Evolutionary conservation across 108 stramenopile species (phyloP).

Genomic region (Cyclotella cryptica): DNA sequence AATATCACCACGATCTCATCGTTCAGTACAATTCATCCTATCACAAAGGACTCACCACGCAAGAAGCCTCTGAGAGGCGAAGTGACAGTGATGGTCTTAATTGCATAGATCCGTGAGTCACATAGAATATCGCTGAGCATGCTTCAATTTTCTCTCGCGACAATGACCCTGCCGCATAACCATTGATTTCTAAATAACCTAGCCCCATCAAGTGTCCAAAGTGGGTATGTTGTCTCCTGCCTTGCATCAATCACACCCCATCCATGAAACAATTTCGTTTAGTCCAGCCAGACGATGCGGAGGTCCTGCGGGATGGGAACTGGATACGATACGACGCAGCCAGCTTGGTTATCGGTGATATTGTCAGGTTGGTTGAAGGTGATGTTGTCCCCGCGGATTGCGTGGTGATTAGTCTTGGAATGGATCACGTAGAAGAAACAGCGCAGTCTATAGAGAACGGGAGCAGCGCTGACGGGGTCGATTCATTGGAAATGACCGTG

Average conservation of each 20-base stretch:
- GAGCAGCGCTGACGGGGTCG: neutral
- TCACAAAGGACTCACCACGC: conserved; percentile 1
- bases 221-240: conserved; percentile 83
- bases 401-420: conserved; percentile 57
- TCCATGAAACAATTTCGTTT: conserved; percentile 79
- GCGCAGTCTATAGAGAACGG: conserved; percentile 35
- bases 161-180: no score
- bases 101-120: conserved; percentile 12
- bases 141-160: neutral
- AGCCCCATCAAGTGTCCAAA: conserved; percentile 80
- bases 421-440: conserved; percentile 41
- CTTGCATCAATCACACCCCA: conserved; percentile 83
- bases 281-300: conserved; percentile 86
- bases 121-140: neutral
- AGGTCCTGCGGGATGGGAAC: conserved; percentile 71
- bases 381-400: conserved; percentile 89
- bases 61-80: conserved; percentile 10
- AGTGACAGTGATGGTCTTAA: conserved; percentile 7
- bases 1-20: conserved; percentile 9
- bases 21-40: conserved; percentile 18
- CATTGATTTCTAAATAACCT: no score
- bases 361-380: conserved; percentile 82
- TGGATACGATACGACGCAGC: conserved; percentile 89
- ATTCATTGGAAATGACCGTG: conserved; percentile 58
- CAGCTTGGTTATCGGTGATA: conserved; percentile 76